A percentile compares a stretch with the other conserved stretches of the same genome.
phyloP scores from a whole-genome alignment of 73 alveolate species.

The Paramecium tetraurelia region DNA sequence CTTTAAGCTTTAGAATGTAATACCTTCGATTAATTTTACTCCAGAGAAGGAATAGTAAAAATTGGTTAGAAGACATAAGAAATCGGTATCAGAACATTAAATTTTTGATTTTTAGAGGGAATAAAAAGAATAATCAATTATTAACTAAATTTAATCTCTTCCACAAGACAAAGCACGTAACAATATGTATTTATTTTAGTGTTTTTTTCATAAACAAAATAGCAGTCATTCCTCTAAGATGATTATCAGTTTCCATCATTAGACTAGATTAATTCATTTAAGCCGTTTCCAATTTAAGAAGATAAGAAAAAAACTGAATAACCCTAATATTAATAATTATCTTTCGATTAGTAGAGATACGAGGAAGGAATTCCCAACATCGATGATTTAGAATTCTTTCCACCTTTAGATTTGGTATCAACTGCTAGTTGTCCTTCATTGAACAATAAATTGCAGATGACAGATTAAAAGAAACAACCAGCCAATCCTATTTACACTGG shows the following conservation, averaged over 20 bases:
- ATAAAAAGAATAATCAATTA: background rate
- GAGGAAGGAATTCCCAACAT: background rate
- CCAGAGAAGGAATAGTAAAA: background rate
- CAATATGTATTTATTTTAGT: background rate
- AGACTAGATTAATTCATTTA: background rate
- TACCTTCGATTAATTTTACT: background rate
- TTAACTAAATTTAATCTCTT: background rate
- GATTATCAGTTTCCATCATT: background rate
- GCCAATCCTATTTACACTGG: constrained; percentile 56
- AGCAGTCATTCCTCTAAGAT: background rate
- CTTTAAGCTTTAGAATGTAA: background rate
- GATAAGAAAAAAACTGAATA: background rate
- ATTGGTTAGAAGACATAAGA: constrained; percentile 53
- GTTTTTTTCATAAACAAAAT: background rate
- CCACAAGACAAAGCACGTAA: constrained; percentile 3
- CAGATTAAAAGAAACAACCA: background rate
- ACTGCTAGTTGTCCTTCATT: background rate
- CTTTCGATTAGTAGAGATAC: background rate
- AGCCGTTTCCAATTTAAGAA: background rate
- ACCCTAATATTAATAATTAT: background rate
- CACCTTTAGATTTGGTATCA: background rate
- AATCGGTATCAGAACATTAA: constrained; percentile 55
- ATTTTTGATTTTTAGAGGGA: background rate
- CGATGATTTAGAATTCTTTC: constrained; percentile 16
- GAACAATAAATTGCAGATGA: background rate